Percentiles rank a stretch among this genome's conserved stretches.
phyloP scores from a whole-genome alignment of 2,329 filamentous ascomycete genomes.

The Monilinia fructicola region DNA sequence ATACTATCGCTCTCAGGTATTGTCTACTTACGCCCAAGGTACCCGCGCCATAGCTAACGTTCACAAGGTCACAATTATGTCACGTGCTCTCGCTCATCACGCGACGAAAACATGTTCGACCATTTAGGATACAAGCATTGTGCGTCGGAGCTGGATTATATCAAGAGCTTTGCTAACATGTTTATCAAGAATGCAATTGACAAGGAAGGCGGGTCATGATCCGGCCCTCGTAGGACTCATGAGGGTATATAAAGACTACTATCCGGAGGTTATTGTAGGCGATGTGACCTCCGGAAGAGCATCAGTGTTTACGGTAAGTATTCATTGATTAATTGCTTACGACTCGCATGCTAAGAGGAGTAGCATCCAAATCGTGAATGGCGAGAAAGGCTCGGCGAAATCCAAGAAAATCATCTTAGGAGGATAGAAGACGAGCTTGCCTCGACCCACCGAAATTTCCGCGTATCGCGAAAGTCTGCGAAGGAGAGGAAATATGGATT shows the following conservation, averaged over 20 bases:
- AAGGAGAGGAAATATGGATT: slow-evolving; percentile 49
- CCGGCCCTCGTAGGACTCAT: slow-evolving; percentile 71
- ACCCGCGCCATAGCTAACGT: slow-evolving; percentile 15
- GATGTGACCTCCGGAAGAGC: slow-evolving; percentile 62
- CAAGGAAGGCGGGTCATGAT: slow-evolving; percentile 67
- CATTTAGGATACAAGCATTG: slow-evolving; percentile 78
- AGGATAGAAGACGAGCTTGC: slow-evolving; percentile 47
- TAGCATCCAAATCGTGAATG: slow-evolving; percentile 73
- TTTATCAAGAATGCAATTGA: slow-evolving; percentile 53
- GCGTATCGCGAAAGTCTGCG: slow-evolving; percentile 56
- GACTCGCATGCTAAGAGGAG: slow-evolving; percentile 23
- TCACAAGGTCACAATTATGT: slow-evolving; percentile 53
- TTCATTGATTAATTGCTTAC: not conserved
- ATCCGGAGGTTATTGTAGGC: slow-evolving; percentile 81
- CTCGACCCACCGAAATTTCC: slow-evolving; percentile 56
- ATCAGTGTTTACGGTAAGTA: slow-evolving; percentile 58
- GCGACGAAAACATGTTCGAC: slow-evolving; percentile 76
- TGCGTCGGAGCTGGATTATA: slow-evolving; percentile 42
- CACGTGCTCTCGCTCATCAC: slow-evolving; percentile 79
- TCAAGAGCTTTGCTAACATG: slow-evolving; percentile 4
- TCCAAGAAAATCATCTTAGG: slow-evolving; percentile 60
- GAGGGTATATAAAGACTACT: slow-evolving; percentile 86
- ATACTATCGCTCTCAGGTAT: slow-evolving; percentile 74
- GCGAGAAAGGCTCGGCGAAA: slow-evolving; percentile 64
- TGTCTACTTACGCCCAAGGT: slow-evolving; percentile 6